These are phyloP conservation scores for Penicillium lagena DNA, from an alignment of 495 filamentous ascomycete species.

Conservation along the genomic window DNA sequence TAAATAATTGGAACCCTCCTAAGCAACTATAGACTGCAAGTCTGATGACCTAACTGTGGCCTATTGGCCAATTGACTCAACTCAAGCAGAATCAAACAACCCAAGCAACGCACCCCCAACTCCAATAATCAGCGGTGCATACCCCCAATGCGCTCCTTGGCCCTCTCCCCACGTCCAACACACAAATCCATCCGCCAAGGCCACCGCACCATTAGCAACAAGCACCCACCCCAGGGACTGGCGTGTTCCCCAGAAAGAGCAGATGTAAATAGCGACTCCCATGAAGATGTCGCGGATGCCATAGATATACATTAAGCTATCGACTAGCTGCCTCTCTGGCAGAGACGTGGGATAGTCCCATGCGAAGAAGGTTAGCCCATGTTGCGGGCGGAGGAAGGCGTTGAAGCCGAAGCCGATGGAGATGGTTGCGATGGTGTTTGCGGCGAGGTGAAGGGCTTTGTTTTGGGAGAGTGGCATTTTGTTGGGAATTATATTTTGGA, in stretches of 20 bases:
- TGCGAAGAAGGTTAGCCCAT: conserved; percentile 43
- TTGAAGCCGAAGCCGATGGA: conserved; percentile 45
- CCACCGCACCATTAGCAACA: conserved; percentile 34
- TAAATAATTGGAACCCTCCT: no score
- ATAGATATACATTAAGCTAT: conserved; percentile 41
- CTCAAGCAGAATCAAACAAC: conserved; percentile 9
- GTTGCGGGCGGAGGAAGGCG: conserved; percentile 32
- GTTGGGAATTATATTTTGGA: no score
- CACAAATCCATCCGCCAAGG: conserved; percentile 40
- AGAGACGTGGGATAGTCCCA: conserved; percentile 24
- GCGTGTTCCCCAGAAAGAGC: conserved; percentile 28
- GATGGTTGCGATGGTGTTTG: conserved; percentile 34
- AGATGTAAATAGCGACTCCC: conserved; percentile 38
- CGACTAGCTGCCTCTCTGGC: conserved; percentile 24
- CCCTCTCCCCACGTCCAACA: conserved; percentile 35
- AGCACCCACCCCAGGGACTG: conserved; percentile 40
- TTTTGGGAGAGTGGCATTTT: conserved; percentile 14
- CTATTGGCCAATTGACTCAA: no score
- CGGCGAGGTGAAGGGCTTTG: conserved; percentile 11
- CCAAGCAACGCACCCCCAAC: conserved; percentile 28
- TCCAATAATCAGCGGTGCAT: conserved; percentile 36
- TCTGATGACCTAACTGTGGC: no score
- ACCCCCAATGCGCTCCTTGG: conserved; percentile 51
- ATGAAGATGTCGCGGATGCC: conserved; percentile 49
- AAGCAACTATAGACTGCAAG: no score